A percentile compares a stretch with the other conserved stretches of the same genome.
Evolutionary conservation across 768 basidiomycete genomes (phyloP).

Genomic region (Tricholoma saponaceum): DNA sequence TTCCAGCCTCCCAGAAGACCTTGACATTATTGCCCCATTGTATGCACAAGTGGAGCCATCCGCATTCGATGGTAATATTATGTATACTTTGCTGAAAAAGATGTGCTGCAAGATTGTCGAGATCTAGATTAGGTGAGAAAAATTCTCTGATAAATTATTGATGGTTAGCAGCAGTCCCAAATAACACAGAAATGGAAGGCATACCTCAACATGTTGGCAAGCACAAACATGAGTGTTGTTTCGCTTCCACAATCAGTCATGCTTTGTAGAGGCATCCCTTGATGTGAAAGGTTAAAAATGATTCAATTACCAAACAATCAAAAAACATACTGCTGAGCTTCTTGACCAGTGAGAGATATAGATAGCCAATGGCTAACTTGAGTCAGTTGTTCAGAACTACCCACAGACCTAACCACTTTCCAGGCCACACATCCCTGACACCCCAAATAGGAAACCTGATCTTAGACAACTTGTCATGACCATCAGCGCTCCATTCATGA

Average conservation of each 20-base stretch:
- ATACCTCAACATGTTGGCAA: conserved; percentile 24
- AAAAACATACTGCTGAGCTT: not conserved
- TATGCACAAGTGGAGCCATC: conserved; percentile 22
- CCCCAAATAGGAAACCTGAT: conserved; percentile 30
- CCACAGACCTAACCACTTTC: conserved; percentile 25
- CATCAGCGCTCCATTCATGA: conserved; percentile 30
- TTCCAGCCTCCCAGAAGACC: conserved; percentile 16
- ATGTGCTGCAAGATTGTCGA: not conserved
- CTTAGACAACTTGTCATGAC: conserved; percentile 27
- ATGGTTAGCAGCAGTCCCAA: not conserved
- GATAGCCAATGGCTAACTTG: conserved; percentile 19
- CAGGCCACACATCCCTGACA: conserved; percentile 20
- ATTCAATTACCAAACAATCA: not conserved
- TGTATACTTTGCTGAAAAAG: not conserved
- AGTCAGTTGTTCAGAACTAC: conserved; percentile 28
- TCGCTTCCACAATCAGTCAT: conserved; percentile 30
- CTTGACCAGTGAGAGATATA: conserved; percentile 20
- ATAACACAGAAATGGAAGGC: too few species aligned
- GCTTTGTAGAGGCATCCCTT: conserved; percentile 27
- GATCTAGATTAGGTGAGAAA: not conserved
- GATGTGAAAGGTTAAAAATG: conserved; percentile 5
- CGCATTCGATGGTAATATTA: conserved; percentile 20
- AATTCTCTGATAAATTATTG: not conserved
- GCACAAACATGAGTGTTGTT: conserved; percentile 21
- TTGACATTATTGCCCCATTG: conserved; percentile 27